Conservation (phyloP, 75 land plant species). For the Gnetum montanum region DNA sequence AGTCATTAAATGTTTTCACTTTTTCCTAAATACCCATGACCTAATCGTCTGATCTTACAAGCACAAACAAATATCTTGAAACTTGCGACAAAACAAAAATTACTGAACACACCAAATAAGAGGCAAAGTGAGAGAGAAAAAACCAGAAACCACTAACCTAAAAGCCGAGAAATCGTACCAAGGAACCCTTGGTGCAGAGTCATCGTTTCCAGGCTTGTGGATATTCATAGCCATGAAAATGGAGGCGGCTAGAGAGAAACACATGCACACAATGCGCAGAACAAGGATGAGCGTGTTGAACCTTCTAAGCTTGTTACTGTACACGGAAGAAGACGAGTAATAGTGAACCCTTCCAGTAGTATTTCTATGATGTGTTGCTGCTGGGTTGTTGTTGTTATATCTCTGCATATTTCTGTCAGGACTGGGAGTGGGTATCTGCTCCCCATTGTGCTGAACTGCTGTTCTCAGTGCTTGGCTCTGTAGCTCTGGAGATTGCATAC, state of each 20-base stretch:
- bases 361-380: too few relatives aligned
- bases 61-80: too few relatives aligned
- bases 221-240: slow-evolving; percentile 58
- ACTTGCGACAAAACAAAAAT: not conserved
- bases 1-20: too few relatives aligned
- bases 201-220: slow-evolving; percentile 14
- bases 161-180: slow-evolving; percentile 62
- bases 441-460: slow-evolving; percentile 2
- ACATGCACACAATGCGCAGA: slow-evolving; percentile 56
- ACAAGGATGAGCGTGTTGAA: slow-evolving; percentile 54
- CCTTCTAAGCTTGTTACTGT: slow-evolving; percentile 50
- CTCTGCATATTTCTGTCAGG: not conserved
- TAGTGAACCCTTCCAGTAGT: not conserved
- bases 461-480: not conserved
- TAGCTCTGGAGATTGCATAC: slow-evolving; percentile 4
- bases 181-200: slow-evolving; percentile 4
- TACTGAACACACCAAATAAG: too few relatives aligned
- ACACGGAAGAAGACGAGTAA: slow-evolving; percentile 48
- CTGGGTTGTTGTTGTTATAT: not conserved
- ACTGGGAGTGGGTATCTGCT: not conserved
- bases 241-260: slow-evolving; percentile 64
- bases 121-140: not conserved
- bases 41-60: too few relatives aligned
- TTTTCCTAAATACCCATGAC: too few relatives aligned
- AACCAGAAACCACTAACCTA: slow-evolving; percentile 18